Percentiles rank a stretch among this genome's conserved stretches.
Conservation (phyloP, 2,329 filamentous ascomycete species). For the Fusarium nisikadoi region DNA sequence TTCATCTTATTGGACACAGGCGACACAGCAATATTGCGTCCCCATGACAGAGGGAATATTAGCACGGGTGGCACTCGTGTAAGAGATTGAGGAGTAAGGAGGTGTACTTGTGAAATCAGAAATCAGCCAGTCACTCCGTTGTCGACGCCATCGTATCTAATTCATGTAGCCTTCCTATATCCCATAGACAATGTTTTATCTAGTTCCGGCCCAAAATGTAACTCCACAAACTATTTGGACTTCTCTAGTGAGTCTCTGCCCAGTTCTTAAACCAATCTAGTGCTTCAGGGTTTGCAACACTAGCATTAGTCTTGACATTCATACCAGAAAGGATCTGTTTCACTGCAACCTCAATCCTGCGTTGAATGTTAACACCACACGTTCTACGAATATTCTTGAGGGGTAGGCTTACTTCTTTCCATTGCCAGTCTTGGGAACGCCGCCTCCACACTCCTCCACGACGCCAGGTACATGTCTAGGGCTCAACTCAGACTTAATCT, state of each 20-base stretch:
- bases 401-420: conserved; percentile 82
- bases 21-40: neutral
- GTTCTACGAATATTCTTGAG: neutral
- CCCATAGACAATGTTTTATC: conserved; percentile 7
- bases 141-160: neutral
- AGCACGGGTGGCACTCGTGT: neutral
- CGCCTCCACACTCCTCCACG: conserved; percentile 79
- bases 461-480: conserved; percentile 89
- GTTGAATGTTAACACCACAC: conserved; percentile 19
- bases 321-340: conserved; percentile 94
- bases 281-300: conserved; percentile 90
- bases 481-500: conserved; percentile 81
- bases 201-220: neutral
- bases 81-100: neutral
- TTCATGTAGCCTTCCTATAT: neutral
- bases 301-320: conserved; percentile 88
- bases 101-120: neutral
- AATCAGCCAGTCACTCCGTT: neutral
- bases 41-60: neutral
- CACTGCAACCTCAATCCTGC: conserved; percentile 89
- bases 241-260: conserved; percentile 64
- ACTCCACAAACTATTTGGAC: no score
- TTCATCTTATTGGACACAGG: neutral
- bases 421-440: conserved; percentile 92
- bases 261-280: conserved; percentile 89